Evolutionary conservation across 1,284 basidiomycete species (phyloP).

Genomic region (Marasmius fiardii): DNA sequence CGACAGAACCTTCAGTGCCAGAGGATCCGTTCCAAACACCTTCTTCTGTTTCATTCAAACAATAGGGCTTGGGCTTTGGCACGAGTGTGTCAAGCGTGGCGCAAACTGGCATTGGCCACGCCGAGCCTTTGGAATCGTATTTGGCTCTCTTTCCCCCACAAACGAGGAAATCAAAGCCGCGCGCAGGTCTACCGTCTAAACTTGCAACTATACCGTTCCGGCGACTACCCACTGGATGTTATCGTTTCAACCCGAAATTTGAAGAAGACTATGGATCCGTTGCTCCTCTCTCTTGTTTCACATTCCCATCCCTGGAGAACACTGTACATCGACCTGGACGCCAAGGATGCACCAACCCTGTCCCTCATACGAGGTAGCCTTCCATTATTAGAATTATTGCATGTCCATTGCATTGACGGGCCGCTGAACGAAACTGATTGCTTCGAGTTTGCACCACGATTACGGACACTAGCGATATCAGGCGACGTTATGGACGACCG

Average conservation of each 20-base stretch:
- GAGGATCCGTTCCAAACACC: background rate
- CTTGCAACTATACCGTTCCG: background rate
- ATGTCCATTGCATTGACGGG: background rate
- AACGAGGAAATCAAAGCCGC: background rate
- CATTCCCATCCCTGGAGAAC: background rate
- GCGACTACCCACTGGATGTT: background rate
- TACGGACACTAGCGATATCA: background rate
- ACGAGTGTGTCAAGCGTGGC: background rate
- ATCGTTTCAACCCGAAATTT: background rate
- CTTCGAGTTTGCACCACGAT: background rate
- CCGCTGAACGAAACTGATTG: background rate
- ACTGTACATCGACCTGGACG: background rate
- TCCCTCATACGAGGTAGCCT: background rate
- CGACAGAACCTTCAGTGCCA: background rate
- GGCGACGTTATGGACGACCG: background rate
- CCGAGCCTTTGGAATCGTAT: background rate
- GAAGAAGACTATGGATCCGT: background rate
- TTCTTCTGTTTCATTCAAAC: background rate
- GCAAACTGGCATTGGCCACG: background rate
- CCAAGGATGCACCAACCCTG: background rate
- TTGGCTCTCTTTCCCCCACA: background rate
- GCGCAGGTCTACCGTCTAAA: background rate
- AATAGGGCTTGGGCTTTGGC: background rate
- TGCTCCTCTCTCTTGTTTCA: background rate
- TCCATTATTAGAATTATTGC: background rate